These are phyloP conservation scores for Osmanthus fragrans DNA, from an alignment of 257 asterid species.

Conservation along the genomic window DNA sequence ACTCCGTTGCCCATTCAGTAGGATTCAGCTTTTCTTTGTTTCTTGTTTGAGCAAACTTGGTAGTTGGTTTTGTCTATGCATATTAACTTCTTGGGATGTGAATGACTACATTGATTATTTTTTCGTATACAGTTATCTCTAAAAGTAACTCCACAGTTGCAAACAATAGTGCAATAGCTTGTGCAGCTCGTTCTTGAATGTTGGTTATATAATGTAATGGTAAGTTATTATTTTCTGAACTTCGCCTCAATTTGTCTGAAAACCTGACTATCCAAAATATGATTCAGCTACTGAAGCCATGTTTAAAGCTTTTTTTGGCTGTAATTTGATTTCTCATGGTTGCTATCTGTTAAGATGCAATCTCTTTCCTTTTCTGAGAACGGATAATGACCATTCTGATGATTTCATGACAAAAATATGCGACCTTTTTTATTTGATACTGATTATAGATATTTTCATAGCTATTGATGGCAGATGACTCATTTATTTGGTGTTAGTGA, in stretches of 20 bases:
- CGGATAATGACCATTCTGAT: slow-evolving; percentile 6
- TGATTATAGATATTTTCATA: slow-evolving; percentile 13
- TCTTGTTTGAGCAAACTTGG: not conserved
- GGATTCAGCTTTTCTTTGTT: no score
- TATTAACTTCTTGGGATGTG: no score
- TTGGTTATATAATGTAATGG: no score
- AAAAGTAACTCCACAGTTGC: no score
- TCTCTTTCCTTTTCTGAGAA: not conserved
- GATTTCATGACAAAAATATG: not conserved
- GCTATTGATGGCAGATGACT: slow-evolving; percentile 64
- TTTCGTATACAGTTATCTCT: no score
- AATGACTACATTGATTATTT: no score
- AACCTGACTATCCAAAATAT: no score
- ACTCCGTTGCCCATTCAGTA: not conserved
- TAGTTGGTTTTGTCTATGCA: not conserved
- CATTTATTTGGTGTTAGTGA: slow-evolving; percentile 72
- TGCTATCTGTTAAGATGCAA: not conserved
- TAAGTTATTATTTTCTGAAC: no score
- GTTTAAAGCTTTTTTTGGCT: not conserved
- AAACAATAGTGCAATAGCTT: no score
- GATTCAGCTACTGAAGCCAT: no score
- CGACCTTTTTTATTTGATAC: slow-evolving; percentile 3
- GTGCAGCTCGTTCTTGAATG: no score
- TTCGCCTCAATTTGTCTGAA: no score
- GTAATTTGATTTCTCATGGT: not conserved